Evolutionary conservation across 495 filamentous ascomycete genomes (phyloP), one percentile per base, ranked within the genome.

Genomic region (Aspergillus panamensis): DNA sequence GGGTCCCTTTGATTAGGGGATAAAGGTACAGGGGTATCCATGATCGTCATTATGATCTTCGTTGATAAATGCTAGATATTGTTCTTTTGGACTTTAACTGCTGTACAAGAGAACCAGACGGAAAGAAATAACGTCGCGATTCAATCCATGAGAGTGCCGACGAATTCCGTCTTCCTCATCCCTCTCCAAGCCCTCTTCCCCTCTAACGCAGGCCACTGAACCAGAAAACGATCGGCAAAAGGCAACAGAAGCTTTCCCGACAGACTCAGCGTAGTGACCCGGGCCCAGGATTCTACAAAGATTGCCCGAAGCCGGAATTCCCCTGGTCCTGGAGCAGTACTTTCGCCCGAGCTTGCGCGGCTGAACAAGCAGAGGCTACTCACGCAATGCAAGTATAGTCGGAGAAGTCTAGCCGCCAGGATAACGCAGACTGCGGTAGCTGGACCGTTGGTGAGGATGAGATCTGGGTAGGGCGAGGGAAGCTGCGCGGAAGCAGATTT

Each of bases 281-380:
- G 81, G 2, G 94, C 95, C 87, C 91, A 97, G 29, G 85, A 91
- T 80, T 98, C 94, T 13, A 96, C 80, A 67, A 92, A 97, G 19
- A 97, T 79, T 7, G 82, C 87, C 43, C 85, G 81, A 65, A 92
- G 82, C 66, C 79, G 80, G 37, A 74, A 78, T 40, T 70, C 55
- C 4, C 21, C 40, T 13, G 55, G 33, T 8, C 31, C 16, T 32
- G 39, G 33, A 37, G 44, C 7, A 45, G n/a, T 12, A 8, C 3
- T 32, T 48, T 21, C 47, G 30, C 31, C 31, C 39, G 42, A 30
- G 6, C 17, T n/a, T 31, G 25, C 17, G 25, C 17, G 43, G 29
- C 19, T 40, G 37, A 17, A 44, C 29, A 13, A 45, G 51, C 51
- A 55, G 16, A 58, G 32, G 56, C 35, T 51, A 33, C 25, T 39